Percentiles rank a stretch among this genome's conserved stretches.
phyloP scores from a whole-genome alignment of 2,329 filamentous ascomycete genomes.

The Neurospora sp. region DNA sequence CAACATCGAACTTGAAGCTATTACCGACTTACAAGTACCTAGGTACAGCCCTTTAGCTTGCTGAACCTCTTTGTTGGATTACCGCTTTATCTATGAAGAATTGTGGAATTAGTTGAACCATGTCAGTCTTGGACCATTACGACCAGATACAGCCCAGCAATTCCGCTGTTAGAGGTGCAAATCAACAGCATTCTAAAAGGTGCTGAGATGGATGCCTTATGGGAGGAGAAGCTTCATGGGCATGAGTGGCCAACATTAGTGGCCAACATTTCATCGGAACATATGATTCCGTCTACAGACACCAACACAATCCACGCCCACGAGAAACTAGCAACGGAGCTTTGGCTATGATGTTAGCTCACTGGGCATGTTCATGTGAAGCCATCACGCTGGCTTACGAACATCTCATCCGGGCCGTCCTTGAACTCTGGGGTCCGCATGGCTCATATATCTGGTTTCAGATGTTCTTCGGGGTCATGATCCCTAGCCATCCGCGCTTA shows the following conservation, averaged over 20 bases:
- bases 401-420: not conserved
- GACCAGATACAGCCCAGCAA: not conserved
- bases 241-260: not conserved
- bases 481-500: not conserved
- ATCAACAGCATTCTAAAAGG: not conserved
- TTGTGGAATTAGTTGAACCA: not conserved
- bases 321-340: not conserved
- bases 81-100: not conserved
- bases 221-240: not conserved
- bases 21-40: not conserved
- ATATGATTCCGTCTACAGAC: not conserved
- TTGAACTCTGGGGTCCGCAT: not conserved
- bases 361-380: not conserved
- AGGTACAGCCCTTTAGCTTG: not conserved
- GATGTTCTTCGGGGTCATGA: not conserved
- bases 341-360: not conserved
- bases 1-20: not conserved
- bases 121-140: not conserved
- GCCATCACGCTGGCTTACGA: not conserved
- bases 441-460: not conserved
- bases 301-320: not conserved
- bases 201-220: not conserved
- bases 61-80: not conserved
- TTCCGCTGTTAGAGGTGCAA: not conserved
- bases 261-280: not conserved